These are phyloP conservation scores for Sugiyamaella japonica DNA, from an alignment of 1,139 yeast species.

Conservation along the genomic window DNA sequence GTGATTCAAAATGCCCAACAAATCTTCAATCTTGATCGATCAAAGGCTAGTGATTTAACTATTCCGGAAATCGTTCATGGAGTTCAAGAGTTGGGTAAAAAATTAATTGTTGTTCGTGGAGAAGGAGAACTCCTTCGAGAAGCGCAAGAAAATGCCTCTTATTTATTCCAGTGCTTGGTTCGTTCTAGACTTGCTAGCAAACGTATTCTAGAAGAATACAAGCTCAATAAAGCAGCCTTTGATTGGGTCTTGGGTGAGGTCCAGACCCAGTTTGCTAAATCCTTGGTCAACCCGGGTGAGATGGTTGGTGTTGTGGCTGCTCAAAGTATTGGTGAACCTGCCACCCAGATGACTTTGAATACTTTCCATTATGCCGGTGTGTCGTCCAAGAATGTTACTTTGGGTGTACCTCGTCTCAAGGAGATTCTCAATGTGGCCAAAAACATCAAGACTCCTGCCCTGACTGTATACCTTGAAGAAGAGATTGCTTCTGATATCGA, in stretches of 20 bases:
- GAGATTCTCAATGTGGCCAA: constrained; percentile 98
- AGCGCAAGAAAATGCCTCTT: constrained; percentile 91
- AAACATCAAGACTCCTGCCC: constrained; percentile 97
- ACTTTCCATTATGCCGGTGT: constrained; percentile 99
- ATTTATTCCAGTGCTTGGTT: constrained; percentile 84
- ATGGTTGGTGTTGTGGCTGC: constrained; percentile 99
- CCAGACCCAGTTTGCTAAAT: constrained; percentile 88
- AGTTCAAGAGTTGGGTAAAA: constrained; percentile 68
- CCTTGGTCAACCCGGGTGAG: constrained; percentile 97
- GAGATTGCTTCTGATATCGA: constrained; percentile 87
- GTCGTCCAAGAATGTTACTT: constrained; percentile 96
- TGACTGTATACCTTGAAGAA: constrained; percentile 82
- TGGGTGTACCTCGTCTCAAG: constrained; percentile 99
- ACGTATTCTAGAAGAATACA: constrained; percentile 88
- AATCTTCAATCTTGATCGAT: constrained; percentile 89
- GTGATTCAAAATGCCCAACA: constrained; percentile 96
- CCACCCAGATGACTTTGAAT: constrained; percentile 98
- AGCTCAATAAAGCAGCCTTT: constrained; percentile 80
- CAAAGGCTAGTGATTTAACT: constrained; percentile 86
- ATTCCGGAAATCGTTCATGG: constrained; percentile 75
- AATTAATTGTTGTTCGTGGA: constrained; percentile 80
- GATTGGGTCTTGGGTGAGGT: constrained; percentile 96
- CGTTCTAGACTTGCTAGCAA: constrained; percentile 91
- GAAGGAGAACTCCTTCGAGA: constrained; percentile 68
- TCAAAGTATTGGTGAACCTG: constrained; percentile 99